Base-by-base conservation (phyloP, 2,329 filamentous ascomycete species). In the Parafenestella ontariensis region DNA sequence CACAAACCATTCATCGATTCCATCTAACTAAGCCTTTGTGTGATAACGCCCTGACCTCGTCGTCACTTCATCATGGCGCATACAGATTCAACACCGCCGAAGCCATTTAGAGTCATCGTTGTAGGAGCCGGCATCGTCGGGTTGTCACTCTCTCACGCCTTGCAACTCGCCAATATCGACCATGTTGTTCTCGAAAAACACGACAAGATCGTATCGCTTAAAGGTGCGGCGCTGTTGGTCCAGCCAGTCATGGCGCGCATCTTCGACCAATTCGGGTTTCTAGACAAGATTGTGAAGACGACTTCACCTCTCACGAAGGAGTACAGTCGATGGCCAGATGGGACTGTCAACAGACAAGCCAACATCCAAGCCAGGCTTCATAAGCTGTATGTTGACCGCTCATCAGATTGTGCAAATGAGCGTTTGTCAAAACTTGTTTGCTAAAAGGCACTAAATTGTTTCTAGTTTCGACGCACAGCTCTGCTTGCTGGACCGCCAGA, bases 181-280 rank as follows among this genome's bases (percentile, higher is more conserved):
- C 66, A 62, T 49, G 21, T 69, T 7, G 52, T 71, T 26, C 56
- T 71, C 13, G 68, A 71, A 51, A 64, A 64, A 24, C 57, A 65
- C 37, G 39, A 45, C 6, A 39, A 63, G 18, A 61, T 68, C 10
- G 56, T 62, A 1, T 65, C 66, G 1, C 11, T 65, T 13, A 49
- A 57, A 34, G 66, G 68, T 3, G 66, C 68, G 15, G 62, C 60
- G 11, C 48, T 69, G 28, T 61, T 58, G 6, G 49, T 69, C 40
- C 64, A 52, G 28, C 68, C 66, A 23, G 54, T 56, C 21, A 58
- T 57, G 11, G 49, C 45, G 13, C 62, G 65, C 15, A 53, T 69
- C 21, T 55, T 71, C 17, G 68, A 69, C 33, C 66, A 69, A 11
- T 61, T 68, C 13, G 68, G 65, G 5, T 59, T 63, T 41, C 31